Evolutionary conservation across 352 stramenopile species (phyloP), one percentile per base, ranked within the genome.

Genomic region (Globisporangium viniferum): DNA sequence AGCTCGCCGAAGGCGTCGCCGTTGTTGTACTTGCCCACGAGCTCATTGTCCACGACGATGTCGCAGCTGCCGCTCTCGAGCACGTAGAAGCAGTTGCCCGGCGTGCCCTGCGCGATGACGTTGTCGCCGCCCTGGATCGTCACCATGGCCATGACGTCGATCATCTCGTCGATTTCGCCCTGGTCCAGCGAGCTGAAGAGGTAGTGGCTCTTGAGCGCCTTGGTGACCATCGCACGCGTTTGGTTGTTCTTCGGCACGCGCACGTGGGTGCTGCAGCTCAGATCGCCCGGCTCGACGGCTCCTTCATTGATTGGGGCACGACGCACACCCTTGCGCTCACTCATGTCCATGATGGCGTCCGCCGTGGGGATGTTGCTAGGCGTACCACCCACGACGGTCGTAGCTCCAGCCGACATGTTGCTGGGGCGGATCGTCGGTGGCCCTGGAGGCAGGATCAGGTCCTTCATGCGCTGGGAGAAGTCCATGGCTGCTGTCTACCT

Each of bases 1-100:
- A 99, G 81, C 79, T 99, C 97, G 24, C 97, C 97, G 73, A 99
- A 99, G 0, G 91, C 85, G 41, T 91, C 79, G 0, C 88, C 86
- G 48, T 84, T 88, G n/a, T 67, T 67, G 70, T 98, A 89, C 62
- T 82, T 85, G 51, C 85, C 88, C 29, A 93, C 80, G 15, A 97
- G 82, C 49, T 91, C 83, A 7, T 76, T 72, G 62, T 95, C 80
- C n/a, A 96, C 84, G 29, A 90, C 69, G 69, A 97, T 94, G 64
- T 91, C 87, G 62, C 97, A 92, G 44, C 81, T 70, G 20, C 97
- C 97, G 74, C 82, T 95, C 67, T 97, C 78, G 24, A 99, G 86
- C 35, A 99, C 89, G 76, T 97, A 99, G 68, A 98, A 98, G 61
- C 80, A 94, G 73, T 98, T 94, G 67, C 91, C 93, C 18, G 84